phyloP scores from a whole-genome alignment of 495 filamentous ascomycete species.

The Usnea hakonensis region DNA sequence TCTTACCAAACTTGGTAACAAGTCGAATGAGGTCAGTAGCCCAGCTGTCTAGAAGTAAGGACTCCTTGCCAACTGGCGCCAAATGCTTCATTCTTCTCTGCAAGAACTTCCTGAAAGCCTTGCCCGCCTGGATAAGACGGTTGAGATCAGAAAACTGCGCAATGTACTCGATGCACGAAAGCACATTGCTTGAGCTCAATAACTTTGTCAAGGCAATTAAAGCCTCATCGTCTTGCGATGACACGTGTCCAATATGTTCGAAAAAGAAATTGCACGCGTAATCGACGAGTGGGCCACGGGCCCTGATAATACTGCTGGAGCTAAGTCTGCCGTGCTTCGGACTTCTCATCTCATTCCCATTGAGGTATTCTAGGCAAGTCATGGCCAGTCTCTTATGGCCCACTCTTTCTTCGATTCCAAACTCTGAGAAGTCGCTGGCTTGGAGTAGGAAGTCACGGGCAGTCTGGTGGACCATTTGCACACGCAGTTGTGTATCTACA shows the following conservation, averaged over 20 bases:
- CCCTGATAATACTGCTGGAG: background rate
- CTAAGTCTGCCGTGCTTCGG: slow-evolving; percentile 16
- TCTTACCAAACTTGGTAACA: slow-evolving; percentile 26
- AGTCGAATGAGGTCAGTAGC: slow-evolving; percentile 27
- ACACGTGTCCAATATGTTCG: slow-evolving; percentile 25
- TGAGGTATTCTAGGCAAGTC: slow-evolving; percentile 28
- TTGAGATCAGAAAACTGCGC: slow-evolving; percentile 24
- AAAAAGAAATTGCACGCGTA: slow-evolving; percentile 30
- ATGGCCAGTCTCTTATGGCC: slow-evolving; percentile 12
- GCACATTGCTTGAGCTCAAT: slow-evolving; percentile 26
- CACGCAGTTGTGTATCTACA: slow-evolving; percentile 23
- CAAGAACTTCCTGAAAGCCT: slow-evolving; percentile 26
- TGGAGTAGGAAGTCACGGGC: slow-evolving; percentile 28
- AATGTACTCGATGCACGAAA: slow-evolving; percentile 35
- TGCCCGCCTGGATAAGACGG: slow-evolving; percentile 26
- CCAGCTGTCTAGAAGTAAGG: slow-evolving; percentile 23
- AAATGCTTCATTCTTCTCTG: slow-evolving; percentile 13
- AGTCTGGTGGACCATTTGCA: slow-evolving; percentile 33
- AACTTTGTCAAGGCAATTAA: slow-evolving; percentile 25
- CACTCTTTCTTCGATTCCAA: slow-evolving; percentile 22
- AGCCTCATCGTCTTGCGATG: slow-evolving; percentile 15
- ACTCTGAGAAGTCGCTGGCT: slow-evolving; percentile 23
- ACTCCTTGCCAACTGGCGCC: slow-evolving; percentile 22
- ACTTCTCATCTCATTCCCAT: slow-evolving; percentile 26
- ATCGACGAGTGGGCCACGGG: slow-evolving; percentile 16